Percentiles rank a stretch among this genome's conserved stretches.
Conservation (phyloP, 2,329 filamentous ascomycete genomes). For the Pseudogymnoascus sp. region DNA sequence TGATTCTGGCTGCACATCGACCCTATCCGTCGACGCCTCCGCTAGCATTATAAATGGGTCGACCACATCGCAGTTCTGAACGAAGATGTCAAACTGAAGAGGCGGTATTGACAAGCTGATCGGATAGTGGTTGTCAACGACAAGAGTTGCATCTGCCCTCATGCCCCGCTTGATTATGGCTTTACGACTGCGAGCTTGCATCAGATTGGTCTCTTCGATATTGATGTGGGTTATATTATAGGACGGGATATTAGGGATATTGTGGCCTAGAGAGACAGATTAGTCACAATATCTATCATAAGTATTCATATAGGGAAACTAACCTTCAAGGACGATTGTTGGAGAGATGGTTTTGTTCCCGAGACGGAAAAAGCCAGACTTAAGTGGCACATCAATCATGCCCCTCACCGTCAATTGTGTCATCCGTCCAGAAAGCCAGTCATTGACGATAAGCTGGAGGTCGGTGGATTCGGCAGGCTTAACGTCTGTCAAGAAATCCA, state of each 20-base stretch:
- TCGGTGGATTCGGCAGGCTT: constrained; percentile 67
- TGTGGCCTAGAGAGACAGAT: constrained; percentile 38
- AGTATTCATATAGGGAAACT: constrained; percentile 49
- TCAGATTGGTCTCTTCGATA: constrained; percentile 59
- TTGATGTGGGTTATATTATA: constrained; percentile 77
- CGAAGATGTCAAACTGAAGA: constrained; percentile 74
- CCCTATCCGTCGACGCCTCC: constrained; percentile 57
- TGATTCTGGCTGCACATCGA: constrained; percentile 59
- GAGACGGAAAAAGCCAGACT: constrained; percentile 69
- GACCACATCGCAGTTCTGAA: constrained; percentile 66
- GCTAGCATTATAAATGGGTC: constrained; percentile 73
- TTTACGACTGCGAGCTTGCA: constrained; percentile 31
- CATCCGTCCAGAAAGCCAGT: constrained; percentile 77
- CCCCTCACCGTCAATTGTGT: constrained; percentile 62
- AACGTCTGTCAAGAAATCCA: constrained; percentile 74
- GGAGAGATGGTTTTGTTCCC: constrained; percentile 70
- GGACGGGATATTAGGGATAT: constrained; percentile 68
- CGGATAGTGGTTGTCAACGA: constrained; percentile 68
- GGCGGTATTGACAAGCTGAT: constrained; percentile 68
- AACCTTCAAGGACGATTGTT: constrained; percentile 74
- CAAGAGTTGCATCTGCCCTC: constrained; percentile 68
- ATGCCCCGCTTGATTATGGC: constrained; percentile 42
- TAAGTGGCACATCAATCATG: constrained; percentile 63
- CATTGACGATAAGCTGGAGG: constrained; percentile 71
- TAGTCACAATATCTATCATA: not conserved